A percentile compares a stretch with the other conserved stretches of the same genome.
These are phyloP conservation scores for Cladosporium sp. DNA, from an alignment of 2,329 filamentous ascomycete species.

Conservation along the genomic window DNA sequence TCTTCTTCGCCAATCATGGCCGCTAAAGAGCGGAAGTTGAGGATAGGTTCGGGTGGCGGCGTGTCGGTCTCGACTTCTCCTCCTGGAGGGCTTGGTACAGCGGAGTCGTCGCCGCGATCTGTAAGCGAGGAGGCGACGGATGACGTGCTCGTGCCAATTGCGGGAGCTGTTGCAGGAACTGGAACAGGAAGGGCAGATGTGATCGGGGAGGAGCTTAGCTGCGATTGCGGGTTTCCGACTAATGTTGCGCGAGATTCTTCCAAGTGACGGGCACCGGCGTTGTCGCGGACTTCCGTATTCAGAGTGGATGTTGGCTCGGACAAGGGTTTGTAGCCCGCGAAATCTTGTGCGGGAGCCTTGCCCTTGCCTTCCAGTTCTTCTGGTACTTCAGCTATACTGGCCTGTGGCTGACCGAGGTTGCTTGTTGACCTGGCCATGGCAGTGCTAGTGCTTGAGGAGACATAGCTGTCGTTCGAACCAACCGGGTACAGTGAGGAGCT, in stretches of 20 bases:
- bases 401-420: slow-evolving; percentile 50
- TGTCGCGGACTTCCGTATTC: slow-evolving; percentile 33
- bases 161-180: slow-evolving; percentile 64
- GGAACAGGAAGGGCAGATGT: slow-evolving; percentile 35
- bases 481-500: slow-evolving; percentile 56
- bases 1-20: slow-evolving; percentile 47
- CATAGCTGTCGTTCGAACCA: slow-evolving; percentile 39
- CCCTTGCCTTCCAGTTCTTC: slow-evolving; percentile 44
- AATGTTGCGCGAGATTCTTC: slow-evolving; percentile 47
- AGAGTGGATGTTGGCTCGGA: slow-evolving; percentile 46
- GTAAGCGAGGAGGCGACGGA: slow-evolving; percentile 76
- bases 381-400: slow-evolving; percentile 36
- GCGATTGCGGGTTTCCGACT: slow-evolving; percentile 20
- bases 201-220: slow-evolving; percentile 31
- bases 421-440: slow-evolving; percentile 44
- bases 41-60: slow-evolving; percentile 70
- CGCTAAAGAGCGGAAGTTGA: slow-evolving; percentile 75
- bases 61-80: slow-evolving; percentile 46
- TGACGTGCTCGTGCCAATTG: slow-evolving; percentile 68
- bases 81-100: slow-evolving; percentile 42
- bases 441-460: slow-evolving; percentile 25
- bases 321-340: slow-evolving; percentile 44
- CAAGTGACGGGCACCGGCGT: slow-evolving; percentile 45
- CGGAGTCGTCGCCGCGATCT: slow-evolving; percentile 46
- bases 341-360: slow-evolving; percentile 48